Evolutionary conservation across 2,329 filamentous ascomycete genomes (phyloP).

Genomic region (Leptographium procerum): DNA sequence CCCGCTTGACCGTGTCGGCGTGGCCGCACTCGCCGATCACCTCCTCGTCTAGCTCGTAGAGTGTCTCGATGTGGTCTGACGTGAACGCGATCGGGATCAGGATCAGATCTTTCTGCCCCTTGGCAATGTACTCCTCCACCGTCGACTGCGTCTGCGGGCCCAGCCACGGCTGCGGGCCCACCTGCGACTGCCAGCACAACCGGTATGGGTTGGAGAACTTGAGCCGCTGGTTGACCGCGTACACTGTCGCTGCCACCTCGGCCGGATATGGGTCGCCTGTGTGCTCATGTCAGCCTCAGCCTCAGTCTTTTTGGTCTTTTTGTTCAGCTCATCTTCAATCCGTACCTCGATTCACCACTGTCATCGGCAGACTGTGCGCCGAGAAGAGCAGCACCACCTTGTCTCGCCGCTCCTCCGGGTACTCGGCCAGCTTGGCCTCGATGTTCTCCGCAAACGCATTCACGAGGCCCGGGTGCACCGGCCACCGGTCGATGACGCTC

Average conservation of each 20-base stretch:
- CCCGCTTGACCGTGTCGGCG: slow-evolving; percentile 72
- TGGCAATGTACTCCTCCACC: slow-evolving; percentile 78
- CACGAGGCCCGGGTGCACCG: slow-evolving; percentile 77
- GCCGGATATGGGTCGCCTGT: slow-evolving; percentile 88
- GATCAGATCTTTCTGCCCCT: slow-evolving; percentile 82
- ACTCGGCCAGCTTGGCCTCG: slow-evolving; percentile 70
- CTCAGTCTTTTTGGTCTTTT: background rate
- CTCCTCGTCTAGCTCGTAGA: slow-evolving; percentile 88
- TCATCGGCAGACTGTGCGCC: slow-evolving; percentile 93
- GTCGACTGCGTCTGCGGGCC: slow-evolving; percentile 86
- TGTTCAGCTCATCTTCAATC: background rate
- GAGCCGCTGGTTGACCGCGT: slow-evolving; percentile 90
- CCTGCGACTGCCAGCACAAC: slow-evolving; percentile 95
- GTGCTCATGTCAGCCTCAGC: background rate
- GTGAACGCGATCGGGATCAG: slow-evolving; percentile 96
- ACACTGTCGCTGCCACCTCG: slow-evolving; percentile 90
- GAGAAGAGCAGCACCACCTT: slow-evolving; percentile 85
- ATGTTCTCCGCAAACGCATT: slow-evolving; percentile 91
- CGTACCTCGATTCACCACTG: slow-evolving; percentile 79
- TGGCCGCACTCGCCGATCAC: slow-evolving; percentile 81
- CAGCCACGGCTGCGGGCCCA: slow-evolving; percentile 89
- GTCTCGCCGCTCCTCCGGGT: slow-evolving; percentile 68
- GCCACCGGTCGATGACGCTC: slow-evolving; percentile 98
- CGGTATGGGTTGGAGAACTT: slow-evolving; percentile 84
- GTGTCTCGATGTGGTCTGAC: slow-evolving; percentile 96